A percentile compares a stretch with the other conserved stretches of the same genome.
These are phyloP conservation scores for Phytophthora rubi DNA, from an alignment of 352 stramenopile genomes.

Conservation along the genomic window DNA sequence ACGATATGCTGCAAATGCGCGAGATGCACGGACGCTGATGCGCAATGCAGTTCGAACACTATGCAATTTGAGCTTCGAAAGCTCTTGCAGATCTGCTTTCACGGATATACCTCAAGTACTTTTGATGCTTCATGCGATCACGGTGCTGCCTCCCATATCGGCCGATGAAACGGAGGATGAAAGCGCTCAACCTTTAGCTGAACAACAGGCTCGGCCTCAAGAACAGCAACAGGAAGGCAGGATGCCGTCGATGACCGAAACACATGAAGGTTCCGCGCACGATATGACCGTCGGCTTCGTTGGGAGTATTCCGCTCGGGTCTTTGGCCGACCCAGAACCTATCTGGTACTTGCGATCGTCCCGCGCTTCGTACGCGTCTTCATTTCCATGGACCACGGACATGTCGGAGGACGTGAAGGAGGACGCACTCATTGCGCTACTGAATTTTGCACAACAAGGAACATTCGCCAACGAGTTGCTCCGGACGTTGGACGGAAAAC, in stretches of 20 bases:
- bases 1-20: constrained; percentile 25
- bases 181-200: neutral
- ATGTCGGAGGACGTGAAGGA: constrained; percentile 66
- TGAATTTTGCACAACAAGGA: constrained; percentile 67
- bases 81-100: constrained; percentile 49
- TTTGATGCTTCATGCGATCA: constrained; percentile 50
- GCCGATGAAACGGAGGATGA: constrained; percentile 9
- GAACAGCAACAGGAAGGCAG: neutral
- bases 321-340: constrained; percentile 3
- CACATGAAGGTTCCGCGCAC: neutral
- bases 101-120: constrained; percentile 71
- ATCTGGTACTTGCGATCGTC: constrained; percentile 31
- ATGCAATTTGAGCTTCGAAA: constrained; percentile 70
- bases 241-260: constrained; percentile 23
- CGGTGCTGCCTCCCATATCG: constrained; percentile 23
- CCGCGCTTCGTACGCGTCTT: neutral
- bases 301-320: constrained; percentile 7
- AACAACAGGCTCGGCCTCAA: constrained; percentile 5
- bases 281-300: neutral
- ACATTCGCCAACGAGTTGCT: constrained; percentile 59
- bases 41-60: constrained; percentile 68
- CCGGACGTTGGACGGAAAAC: constrained; percentile 62
- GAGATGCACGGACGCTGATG: constrained; percentile 44
- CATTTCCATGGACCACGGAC: constrained; percentile 33
- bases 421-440: constrained; percentile 63